These are phyloP conservation scores for Jaapia argillacea DNA, from an alignment of 768 basidiomycete species.

Conservation along the genomic window DNA sequence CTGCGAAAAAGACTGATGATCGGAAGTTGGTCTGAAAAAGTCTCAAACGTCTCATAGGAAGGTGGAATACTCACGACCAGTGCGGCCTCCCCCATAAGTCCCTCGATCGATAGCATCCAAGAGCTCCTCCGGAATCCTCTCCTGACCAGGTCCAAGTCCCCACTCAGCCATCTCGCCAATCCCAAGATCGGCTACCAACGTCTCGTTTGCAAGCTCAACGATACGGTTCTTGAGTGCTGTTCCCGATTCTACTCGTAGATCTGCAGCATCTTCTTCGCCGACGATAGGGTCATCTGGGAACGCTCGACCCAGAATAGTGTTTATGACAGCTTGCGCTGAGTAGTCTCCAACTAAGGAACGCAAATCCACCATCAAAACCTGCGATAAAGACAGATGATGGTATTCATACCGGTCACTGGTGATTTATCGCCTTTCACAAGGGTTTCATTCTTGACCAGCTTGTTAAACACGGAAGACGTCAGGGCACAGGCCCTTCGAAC, in stretches of 20 bases:
- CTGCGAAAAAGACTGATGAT: too few relatives aligned
- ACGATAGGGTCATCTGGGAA: conserved; percentile 87
- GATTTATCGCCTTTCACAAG: conserved; percentile 45
- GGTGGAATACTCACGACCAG: conserved; percentile 49
- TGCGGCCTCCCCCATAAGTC: conserved; percentile 55
- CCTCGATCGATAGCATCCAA: conserved; percentile 85
- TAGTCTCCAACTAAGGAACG: conserved; percentile 73
- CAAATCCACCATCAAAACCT: neutral
- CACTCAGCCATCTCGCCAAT: conserved; percentile 54
- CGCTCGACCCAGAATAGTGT: conserved; percentile 59
- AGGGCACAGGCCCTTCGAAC: conserved; percentile 36
- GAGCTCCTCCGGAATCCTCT: conserved; percentile 46
- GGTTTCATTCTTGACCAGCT: conserved; percentile 31
- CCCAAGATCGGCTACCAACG: conserved; percentile 43
- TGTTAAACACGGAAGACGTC: conserved; percentile 32
- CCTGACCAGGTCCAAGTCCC: conserved; percentile 59
- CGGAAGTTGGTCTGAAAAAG: too few relatives aligned
- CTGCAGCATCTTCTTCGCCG: conserved; percentile 89
- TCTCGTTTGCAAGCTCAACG: conserved; percentile 74
- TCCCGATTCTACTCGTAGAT: conserved; percentile 46
- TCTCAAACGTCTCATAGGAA: too few relatives aligned
- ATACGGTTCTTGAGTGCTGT: conserved; percentile 50
- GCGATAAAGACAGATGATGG: neutral
- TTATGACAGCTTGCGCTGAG: conserved; percentile 88
- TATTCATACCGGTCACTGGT: conserved; percentile 67